Percentiles rank a stretch among this genome's conserved stretches.
These are phyloP conservation scores for Wilhelminamyces savonicus DNA, from an alignment of 805 yeast genomes.

Conservation along the genomic window DNA sequence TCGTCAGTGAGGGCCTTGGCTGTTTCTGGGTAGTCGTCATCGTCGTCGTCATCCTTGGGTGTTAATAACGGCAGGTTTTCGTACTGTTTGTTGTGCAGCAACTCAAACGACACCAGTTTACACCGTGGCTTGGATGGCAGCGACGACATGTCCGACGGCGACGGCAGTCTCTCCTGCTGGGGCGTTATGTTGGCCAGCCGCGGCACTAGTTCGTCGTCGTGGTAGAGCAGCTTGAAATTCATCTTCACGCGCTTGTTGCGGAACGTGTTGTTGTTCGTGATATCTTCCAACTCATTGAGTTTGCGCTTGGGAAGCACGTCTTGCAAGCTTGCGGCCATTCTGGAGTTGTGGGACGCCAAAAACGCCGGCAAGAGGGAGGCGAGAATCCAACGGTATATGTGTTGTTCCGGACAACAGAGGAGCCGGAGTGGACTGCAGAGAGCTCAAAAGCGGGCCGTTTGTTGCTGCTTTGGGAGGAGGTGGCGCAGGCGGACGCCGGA, in stretches of 20 bases:
- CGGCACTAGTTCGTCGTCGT: slow-evolving; percentile 5
- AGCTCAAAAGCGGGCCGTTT: too few relatives aligned
- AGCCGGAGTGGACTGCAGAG: too few relatives aligned
- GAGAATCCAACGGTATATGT: too few relatives aligned
- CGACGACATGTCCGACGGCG: slow-evolving; percentile 18
- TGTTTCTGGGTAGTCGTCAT: slow-evolving; percentile 16
- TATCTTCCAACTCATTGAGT: slow-evolving; percentile 29
- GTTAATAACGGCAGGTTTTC: slow-evolving; percentile 32
- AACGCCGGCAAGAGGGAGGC: too few relatives aligned
- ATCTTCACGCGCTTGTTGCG: slow-evolving; percentile 20
- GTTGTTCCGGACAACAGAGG: too few relatives aligned
- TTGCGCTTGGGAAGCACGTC: slow-evolving; percentile 28
- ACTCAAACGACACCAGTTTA: slow-evolving; percentile 23
- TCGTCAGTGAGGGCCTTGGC: slow-evolving; percentile 1
- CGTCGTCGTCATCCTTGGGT: slow-evolving; percentile 37
- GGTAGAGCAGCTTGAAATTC: slow-evolving; percentile 4
- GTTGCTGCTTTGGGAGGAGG: too few relatives aligned
- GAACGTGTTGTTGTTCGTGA: slow-evolving; percentile 23
- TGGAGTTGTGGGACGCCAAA: too few relatives aligned
- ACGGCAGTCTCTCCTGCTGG: slow-evolving; percentile 19
- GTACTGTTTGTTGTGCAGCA: slow-evolving; percentile 17
- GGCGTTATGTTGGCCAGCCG: too few relatives aligned
- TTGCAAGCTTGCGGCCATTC: slow-evolving; percentile 29
- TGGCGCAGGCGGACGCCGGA: too few relatives aligned
- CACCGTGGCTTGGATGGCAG: slow-evolving; percentile 11